These are phyloP conservation scores for Phytophthora tubulina DNA, from an alignment of 352 stramenopile species.

Conservation along the genomic window DNA sequence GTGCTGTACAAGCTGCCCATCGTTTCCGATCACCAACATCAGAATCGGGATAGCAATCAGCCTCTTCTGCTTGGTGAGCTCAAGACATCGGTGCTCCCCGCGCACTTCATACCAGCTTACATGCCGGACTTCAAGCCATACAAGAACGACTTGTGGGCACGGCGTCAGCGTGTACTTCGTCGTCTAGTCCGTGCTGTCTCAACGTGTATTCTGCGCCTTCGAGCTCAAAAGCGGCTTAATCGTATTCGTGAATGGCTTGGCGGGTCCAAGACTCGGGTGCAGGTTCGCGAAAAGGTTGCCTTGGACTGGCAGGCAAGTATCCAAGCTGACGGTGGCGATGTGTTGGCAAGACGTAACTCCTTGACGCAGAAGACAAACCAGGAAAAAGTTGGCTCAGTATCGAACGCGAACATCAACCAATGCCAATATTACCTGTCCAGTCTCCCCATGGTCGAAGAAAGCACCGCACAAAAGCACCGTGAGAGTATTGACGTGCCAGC, in stretches of 20 bases:
- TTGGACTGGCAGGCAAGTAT: constrained; percentile 53
- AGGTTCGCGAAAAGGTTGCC: constrained; percentile 74
- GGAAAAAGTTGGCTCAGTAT: neutral
- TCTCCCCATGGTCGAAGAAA: constrained; percentile 76
- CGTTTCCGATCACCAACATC: constrained; percentile 25
- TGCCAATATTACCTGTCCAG: constrained; percentile 47
- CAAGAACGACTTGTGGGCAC: constrained; percentile 89
- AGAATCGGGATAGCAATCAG: constrained; percentile 17
- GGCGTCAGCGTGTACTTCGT: constrained; percentile 73
- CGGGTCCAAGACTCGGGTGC: constrained; percentile 44
- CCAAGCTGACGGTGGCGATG: constrained; percentile 2
- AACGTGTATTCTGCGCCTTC: constrained; percentile 70
- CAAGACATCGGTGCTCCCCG: constrained; percentile 55
- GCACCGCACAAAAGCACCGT: constrained; percentile 45
- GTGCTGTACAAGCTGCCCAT: constrained; percentile 31
- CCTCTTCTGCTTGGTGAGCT: constrained; percentile 26
- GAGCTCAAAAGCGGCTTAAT: constrained; percentile 67
- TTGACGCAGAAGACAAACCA: constrained; percentile 5
- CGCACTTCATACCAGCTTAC: constrained; percentile 46
- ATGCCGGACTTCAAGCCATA: constrained; percentile 84
- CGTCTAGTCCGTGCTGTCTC: constrained; percentile 80
- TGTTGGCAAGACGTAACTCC: neutral
- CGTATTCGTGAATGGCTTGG: constrained; percentile 69
- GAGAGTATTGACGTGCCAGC: constrained; percentile 49
- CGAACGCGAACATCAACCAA: neutral